Base-by-base conservation (phyloP, 441 rosid genomes). In the Pelargonium myrrhifolium region DNA sequence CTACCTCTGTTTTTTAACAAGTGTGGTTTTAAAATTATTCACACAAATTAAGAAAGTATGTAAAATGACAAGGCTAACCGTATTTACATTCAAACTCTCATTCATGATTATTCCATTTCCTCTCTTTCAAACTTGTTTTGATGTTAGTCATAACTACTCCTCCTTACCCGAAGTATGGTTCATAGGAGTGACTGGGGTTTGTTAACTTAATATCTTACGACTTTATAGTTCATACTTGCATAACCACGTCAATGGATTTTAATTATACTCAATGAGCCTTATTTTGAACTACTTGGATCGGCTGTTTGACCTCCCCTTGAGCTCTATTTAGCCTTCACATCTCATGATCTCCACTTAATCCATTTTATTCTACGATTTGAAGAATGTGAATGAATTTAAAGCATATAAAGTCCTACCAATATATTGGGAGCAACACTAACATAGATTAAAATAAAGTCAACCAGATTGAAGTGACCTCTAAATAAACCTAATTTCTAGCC, bases 401-500 rank as follows among this genome's bases (percentile, higher is more conserved):
- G 39, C 17, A 7, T 15, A 6, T 18, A 18, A 15, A 53, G 24
- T 15, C 18, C 22, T 10, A 26, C 10, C 61, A 55, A 24, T 20
- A 20, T 20, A 18, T 9, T 11, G 43, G 51, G 1, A 4, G 22
- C 6, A 55, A 20, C 11, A 2, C 28, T 7, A 53, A 53, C 59
- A 55, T 20, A 55, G 61, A 55, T 20, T 24, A 20, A 22, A 4
- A 20, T 2, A 55, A 55, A 31, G n/a, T 31, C 37, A 31, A 4
- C 37, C 7, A 7, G 2, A 31, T 3, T 5, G 7, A 31, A 31
- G 6, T 31, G 37, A 4, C 12, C 61, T 56, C 22, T 28, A 56
- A 56, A 56, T 56, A 8, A 21, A 56, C 28, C 61, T 56, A 20
- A 56, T 20, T 28, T 56, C 61, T 20, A 56, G 24, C 61, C 61